Conservation (phyloP, 768 basidiomycete species). For the Leccinum uliginosum region DNA sequence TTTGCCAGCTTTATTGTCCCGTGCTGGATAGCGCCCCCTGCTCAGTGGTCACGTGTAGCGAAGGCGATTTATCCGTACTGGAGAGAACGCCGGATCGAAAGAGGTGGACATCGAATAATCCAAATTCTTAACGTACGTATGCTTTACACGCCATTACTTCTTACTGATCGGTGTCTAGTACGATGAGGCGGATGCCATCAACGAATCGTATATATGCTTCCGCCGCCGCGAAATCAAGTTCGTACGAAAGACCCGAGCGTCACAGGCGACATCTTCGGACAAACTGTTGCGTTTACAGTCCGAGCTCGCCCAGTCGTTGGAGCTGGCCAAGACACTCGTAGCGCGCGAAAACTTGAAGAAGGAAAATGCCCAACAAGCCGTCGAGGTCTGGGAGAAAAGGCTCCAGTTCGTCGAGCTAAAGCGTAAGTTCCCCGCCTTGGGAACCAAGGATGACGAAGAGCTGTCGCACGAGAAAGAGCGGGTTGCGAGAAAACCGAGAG, state of each 20-base stretch:
- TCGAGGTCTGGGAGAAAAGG: conserved; percentile 75
- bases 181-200: conserved; percentile 85
- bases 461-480: conserved; percentile 69
- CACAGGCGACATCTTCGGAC: conserved; percentile 85
- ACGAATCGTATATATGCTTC: conserved; percentile 97
- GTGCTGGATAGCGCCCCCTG: conserved; percentile 60
- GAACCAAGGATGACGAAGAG: conserved; percentile 66
- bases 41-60: conserved; percentile 62
- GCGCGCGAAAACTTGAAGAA: conserved; percentile 75
- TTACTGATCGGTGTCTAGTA: conserved; percentile 39
- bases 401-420: conserved; percentile 75
- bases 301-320: conserved; percentile 69
- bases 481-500: conserved; percentile 54
- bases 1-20: conserved; percentile 72
- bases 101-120: conserved; percentile 81
- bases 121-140: conserved; percentile 78
- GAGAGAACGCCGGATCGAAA: conserved; percentile 77
- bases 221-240: conserved; percentile 92
- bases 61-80: conserved; percentile 82
- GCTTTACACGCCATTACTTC: not conserved
- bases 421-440: conserved; percentile 60
- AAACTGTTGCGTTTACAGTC: conserved; percentile 76
- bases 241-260: conserved; percentile 89
- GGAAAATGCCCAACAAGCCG: conserved; percentile 52
- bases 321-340: conserved; percentile 66